phyloP scores from a whole-genome alignment of 495 filamentous ascomycete genomes.

The Aspergillus indologenus region DNA sequence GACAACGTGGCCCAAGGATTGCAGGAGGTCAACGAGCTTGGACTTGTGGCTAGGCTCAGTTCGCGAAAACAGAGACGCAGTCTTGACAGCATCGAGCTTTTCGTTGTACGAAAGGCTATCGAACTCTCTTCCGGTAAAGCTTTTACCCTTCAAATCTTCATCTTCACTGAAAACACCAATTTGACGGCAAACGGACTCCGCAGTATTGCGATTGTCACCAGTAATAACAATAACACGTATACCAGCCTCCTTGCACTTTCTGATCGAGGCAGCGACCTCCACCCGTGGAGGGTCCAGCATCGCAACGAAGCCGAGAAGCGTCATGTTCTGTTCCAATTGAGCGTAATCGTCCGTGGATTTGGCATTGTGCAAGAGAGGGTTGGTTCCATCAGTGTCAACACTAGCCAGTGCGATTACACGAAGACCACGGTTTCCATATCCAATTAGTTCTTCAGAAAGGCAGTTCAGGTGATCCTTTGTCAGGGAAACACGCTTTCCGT shows the following conservation, averaged over 20 bases:
- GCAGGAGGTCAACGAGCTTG: slow-evolving; percentile 91
- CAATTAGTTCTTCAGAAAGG: slow-evolving; percentile 72
- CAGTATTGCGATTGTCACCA: slow-evolving; percentile 95
- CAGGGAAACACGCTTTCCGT: slow-evolving; percentile 72
- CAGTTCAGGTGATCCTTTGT: slow-evolving; percentile 62
- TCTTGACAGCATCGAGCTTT: slow-evolving; percentile 78
- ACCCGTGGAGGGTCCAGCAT: slow-evolving; percentile 97
- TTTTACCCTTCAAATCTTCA: slow-evolving; percentile 87
- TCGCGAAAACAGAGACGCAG: slow-evolving; percentile 90
- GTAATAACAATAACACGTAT: slow-evolving; percentile 98
- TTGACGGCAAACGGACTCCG: slow-evolving; percentile 94
- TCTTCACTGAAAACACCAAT: slow-evolving; percentile 86
- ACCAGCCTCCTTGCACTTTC: slow-evolving; percentile 85
- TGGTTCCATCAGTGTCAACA: slow-evolving; percentile 65
- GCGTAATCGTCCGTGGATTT: slow-evolving; percentile 80
- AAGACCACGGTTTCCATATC: slow-evolving; percentile 88
- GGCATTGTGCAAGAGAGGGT: slow-evolving; percentile 67
- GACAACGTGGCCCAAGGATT: slow-evolving; percentile 89
- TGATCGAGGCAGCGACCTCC: slow-evolving; percentile 85
- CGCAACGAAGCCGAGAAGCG: slow-evolving; percentile 85
- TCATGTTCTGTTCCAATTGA: slow-evolving; percentile 88
- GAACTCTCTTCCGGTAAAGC: slow-evolving; percentile 92
- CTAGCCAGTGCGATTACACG: slow-evolving; percentile 92
- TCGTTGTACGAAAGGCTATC: slow-evolving; percentile 77
- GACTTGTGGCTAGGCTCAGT: slow-evolving; percentile 96